Evolutionary conservation across 2,329 filamentous ascomycete species (phyloP).

Genomic region (Tolypocladium nubicola): DNA sequence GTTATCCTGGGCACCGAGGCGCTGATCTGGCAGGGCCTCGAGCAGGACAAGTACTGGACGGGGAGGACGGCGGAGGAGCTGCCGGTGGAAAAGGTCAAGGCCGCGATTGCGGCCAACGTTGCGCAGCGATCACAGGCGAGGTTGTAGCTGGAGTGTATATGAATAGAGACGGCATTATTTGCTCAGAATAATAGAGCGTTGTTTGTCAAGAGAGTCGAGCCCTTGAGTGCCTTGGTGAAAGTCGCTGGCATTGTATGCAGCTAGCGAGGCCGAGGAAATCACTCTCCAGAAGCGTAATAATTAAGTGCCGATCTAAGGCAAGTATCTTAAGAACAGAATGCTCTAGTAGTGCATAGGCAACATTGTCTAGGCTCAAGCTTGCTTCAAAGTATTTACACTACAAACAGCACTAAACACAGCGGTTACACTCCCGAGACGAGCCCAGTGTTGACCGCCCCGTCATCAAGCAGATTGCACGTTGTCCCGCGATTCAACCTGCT

Average conservation of each 20-base stretch:
- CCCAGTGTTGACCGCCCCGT: background rate
- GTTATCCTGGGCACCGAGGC: slow-evolving; percentile 69
- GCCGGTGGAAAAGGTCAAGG: slow-evolving; percentile 49
- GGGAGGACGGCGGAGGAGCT: slow-evolving; percentile 47
- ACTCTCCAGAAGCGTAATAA: no score
- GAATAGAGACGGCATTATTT: background rate
- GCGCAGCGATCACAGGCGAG: slow-evolving; percentile 17
- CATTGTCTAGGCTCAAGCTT: background rate
- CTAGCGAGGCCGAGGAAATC: no score
- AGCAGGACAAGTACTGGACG: slow-evolving; percentile 58
- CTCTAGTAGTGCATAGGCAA: no score
- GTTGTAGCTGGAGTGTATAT: slow-evolving; percentile 5
- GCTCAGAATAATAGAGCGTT: no score
- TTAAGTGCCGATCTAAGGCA: no score
- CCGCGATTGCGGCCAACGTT: slow-evolving; percentile 33
- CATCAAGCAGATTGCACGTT: background rate
- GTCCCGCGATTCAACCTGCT: slow-evolving; percentile 13
- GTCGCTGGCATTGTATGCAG: no score
- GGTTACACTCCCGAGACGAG: background rate
- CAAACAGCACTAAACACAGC: background rate
- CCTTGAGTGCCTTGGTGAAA: background rate
- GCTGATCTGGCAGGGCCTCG: slow-evolving; percentile 66
- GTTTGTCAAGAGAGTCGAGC: no score
- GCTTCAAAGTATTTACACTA: background rate
- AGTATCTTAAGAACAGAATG: no score